These are phyloP conservation scores for Barnettozyma siamensis DNA, from an alignment of 805 yeast species.

Conservation along the genomic window DNA sequence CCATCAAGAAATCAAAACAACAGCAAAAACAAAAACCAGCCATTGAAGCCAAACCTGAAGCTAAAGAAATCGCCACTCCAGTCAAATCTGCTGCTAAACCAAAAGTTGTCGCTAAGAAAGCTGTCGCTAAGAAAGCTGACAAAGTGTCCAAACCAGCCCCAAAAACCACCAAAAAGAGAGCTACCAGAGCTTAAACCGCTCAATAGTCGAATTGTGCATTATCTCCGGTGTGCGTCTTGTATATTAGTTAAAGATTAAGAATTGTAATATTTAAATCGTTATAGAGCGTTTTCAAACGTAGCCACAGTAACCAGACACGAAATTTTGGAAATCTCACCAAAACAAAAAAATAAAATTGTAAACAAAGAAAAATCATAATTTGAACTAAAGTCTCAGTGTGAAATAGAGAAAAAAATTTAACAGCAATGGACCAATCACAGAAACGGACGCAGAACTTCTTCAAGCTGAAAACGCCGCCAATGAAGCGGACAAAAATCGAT, in stretches of 20 bases:
- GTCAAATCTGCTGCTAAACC: background rate
- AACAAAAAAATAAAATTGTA: background rate
- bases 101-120: background rate
- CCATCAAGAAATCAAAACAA: background rate
- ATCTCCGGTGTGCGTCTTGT: no score
- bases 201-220: no score
- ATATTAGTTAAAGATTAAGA: no score
- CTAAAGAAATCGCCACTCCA: background rate
- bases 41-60: background rate
- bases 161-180: background rate
- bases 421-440: background rate
- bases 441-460: slow-evolving; percentile 1
- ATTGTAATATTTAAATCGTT: background rate
- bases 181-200: background rate
- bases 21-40: background rate
- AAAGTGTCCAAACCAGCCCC: slow-evolving; percentile 1
- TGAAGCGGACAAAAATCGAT: slow-evolving; percentile 2
- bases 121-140: background rate
- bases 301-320: background rate
- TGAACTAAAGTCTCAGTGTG: no score
- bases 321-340: background rate
- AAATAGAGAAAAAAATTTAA: no score
- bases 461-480: slow-evolving; percentile 4
- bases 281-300: background rate
- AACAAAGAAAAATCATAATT: no score